Conservation (phyloP, 2,329 filamentous ascomycete species). For the Aspergillus sp. region DNA sequence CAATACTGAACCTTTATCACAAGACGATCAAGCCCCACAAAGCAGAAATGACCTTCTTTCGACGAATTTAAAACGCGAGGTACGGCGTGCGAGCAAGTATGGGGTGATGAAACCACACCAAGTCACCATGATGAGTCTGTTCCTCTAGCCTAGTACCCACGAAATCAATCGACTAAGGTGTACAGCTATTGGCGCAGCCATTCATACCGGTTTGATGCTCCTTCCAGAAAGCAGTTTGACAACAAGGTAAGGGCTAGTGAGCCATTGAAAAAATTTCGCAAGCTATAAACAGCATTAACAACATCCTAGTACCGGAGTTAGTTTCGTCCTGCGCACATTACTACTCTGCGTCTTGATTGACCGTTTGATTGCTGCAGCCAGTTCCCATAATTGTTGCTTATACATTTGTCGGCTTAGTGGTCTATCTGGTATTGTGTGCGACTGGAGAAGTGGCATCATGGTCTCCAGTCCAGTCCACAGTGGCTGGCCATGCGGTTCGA, state of each 20-base stretch:
- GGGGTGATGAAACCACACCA: constrained; percentile 3
- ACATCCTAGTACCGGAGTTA: constrained; percentile 21
- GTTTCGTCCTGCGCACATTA: constrained; percentile 1
- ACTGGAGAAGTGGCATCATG: constrained; percentile 77
- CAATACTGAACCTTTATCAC: neutral
- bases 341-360: neutral
- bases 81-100: constrained; percentile 1
- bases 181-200: constrained; percentile 24
- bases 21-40: neutral
- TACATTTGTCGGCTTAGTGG: constrained; percentile 42
- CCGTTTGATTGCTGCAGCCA: constrained; percentile 16
- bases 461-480: constrained; percentile 67
- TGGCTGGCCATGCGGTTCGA: constrained; percentile 69
- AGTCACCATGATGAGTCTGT: constrained; percentile 8
- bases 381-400: constrained; percentile 32
- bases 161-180: constrained; percentile 3
- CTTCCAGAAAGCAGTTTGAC: constrained; percentile 21
- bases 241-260: constrained; percentile 15
- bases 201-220: constrained; percentile 27
- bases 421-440: constrained; percentile 69
- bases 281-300: constrained; percentile 1
- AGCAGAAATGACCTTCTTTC: neutral
- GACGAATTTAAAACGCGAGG: neutral
- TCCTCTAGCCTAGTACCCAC: constrained; percentile 26
- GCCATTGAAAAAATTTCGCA: neutral